phyloP scores from a whole-genome alignment of 257 asterid genomes.

The Scutellaria barbata region DNA sequence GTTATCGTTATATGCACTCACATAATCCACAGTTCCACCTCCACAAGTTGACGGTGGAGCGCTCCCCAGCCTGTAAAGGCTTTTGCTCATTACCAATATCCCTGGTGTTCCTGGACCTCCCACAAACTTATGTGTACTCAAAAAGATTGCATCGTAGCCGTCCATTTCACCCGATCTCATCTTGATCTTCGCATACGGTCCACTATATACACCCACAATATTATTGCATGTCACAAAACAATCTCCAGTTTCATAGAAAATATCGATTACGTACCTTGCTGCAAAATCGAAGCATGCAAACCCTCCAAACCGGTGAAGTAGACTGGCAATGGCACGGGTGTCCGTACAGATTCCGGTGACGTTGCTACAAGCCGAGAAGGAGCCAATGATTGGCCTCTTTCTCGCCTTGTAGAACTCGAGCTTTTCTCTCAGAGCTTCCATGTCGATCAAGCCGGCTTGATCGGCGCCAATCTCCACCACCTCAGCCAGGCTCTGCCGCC shows the following conservation, averaged over 20 bases:
- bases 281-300: constrained; percentile 75
- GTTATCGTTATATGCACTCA: constrained; percentile 50
- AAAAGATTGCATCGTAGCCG: constrained; percentile 62
- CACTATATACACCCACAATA: constrained; percentile 41
- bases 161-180: constrained; percentile 60
- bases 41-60: constrained; percentile 79
- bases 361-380: constrained; percentile 84
- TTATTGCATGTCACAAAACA: neutral
- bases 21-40: constrained; percentile 71
- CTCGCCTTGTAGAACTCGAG: constrained; percentile 40
- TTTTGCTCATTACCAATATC: constrained; percentile 54
- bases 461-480: constrained; percentile 74
- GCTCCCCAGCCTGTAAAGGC: constrained; percentile 53
- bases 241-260: neutral
- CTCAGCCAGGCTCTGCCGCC: constrained; percentile 80
- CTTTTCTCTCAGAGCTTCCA: constrained; percentile 49
- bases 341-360: constrained; percentile 66
- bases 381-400: constrained; percentile 61
- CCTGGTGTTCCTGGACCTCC: constrained; percentile 91
- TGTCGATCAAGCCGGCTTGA: constrained; percentile 51
- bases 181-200: constrained; percentile 57
- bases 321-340: constrained; percentile 53
- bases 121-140: constrained; percentile 70
- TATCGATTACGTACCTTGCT: constrained; percentile 47
- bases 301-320: constrained; percentile 65